Percentiles rank a stretch among this genome's conserved stretches.
phyloP scores from a whole-genome alignment of 441 rosid species.

The Francoa sonchifolia region DNA sequence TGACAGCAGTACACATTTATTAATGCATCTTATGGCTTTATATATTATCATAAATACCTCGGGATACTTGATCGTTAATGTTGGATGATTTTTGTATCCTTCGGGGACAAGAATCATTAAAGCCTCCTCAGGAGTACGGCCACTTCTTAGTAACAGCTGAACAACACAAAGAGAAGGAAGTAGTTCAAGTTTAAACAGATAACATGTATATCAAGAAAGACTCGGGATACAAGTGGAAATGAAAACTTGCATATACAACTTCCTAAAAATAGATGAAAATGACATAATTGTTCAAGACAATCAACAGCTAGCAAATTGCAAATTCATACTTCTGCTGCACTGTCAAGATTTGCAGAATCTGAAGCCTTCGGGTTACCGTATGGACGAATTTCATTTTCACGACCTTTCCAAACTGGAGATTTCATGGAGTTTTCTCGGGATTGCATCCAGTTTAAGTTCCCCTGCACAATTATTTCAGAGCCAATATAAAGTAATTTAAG shows the following conservation, averaged over 20 bases:
- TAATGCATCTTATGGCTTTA: background rate
- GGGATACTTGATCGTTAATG: conserved; percentile 72
- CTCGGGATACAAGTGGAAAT: too few species aligned
- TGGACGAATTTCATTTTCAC: conserved; percentile 95
- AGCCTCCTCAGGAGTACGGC: conserved; percentile 85
- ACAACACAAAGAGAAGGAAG: conserved; percentile 15
- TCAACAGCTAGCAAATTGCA: conserved; percentile 1
- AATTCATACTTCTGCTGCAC: conserved; percentile 86
- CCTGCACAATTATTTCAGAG: conserved; percentile 34
- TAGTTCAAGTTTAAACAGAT: conserved; percentile 12
- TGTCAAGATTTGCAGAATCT: conserved; percentile 95
- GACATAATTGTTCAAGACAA: too few species aligned
- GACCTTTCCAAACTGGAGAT: conserved; percentile 91
- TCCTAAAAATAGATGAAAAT: too few species aligned
- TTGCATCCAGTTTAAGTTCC: conserved; percentile 99
- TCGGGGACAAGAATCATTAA: conserved; percentile 98
- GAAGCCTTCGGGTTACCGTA: conserved; percentile 92
- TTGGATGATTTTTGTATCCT: conserved; percentile 96
- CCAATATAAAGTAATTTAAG: conserved; percentile 13
- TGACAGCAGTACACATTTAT: background rate
- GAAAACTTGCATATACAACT: too few species aligned
- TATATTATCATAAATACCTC: conserved; percentile 39
- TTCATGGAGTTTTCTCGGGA: conserved; percentile 89
- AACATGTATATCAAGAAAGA: background rate
- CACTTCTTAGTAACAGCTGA: conserved; percentile 88